phyloP scores from a whole-genome alignment of 108 stramenopile species.

The Nannochloropsis gaditana region DNA sequence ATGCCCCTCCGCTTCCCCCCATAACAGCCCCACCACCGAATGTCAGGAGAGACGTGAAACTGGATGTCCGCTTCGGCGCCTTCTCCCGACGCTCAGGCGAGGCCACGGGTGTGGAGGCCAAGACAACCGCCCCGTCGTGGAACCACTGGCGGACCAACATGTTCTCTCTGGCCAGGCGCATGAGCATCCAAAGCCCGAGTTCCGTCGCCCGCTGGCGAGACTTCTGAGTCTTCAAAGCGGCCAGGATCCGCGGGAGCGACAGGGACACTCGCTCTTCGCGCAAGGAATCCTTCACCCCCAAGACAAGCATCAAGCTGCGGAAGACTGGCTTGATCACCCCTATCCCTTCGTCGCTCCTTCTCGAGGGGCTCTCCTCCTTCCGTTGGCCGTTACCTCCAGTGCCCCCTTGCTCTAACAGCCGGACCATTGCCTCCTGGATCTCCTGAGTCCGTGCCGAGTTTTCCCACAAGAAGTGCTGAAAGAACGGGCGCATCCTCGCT shows the following conservation, averaged over 20 bases:
- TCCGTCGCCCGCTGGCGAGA: not conserved
- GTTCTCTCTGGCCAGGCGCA: not conserved
- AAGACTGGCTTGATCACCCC: not conserved
- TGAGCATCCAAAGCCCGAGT: not conserved
- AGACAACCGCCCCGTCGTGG: not conserved
- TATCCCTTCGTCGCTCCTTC: not conserved
- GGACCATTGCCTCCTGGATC: not conserved
- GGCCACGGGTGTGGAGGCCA: not conserved
- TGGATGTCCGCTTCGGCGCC: not conserved
- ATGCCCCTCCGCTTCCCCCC: not conserved
- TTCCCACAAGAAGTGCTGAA: not conserved
- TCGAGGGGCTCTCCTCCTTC: not conserved
- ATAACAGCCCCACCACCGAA: not conserved
- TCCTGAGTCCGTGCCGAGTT: not conserved
- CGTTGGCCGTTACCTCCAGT: not conserved
- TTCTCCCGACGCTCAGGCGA: not conserved
- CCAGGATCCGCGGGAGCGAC: not conserved
- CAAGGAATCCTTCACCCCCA: not conserved
- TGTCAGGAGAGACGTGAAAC: not conserved
- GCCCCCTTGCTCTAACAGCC: not conserved
- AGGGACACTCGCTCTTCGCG: not conserved
- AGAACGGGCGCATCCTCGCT: not conserved
- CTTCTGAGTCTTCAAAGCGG: not conserved
- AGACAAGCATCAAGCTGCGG: not conserved
- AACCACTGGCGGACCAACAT: not conserved